phyloP scores from a whole-genome alignment of 495 filamentous ascomycete genomes.

The Neurospora sp. region DNA sequence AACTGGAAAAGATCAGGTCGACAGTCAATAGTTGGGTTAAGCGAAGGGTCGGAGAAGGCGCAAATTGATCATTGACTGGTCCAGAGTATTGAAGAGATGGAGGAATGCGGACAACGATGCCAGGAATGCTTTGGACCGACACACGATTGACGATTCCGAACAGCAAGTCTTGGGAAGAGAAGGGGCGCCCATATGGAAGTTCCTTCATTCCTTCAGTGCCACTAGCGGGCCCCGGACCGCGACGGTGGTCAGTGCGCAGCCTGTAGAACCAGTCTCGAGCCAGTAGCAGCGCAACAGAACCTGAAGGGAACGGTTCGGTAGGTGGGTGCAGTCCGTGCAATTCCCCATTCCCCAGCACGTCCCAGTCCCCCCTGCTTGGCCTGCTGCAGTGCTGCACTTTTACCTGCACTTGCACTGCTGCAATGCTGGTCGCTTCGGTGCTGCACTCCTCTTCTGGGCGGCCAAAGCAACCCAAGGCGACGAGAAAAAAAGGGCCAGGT shows the following conservation, averaged over 20 bases:
- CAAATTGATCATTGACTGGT: background rate
- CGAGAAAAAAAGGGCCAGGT: background rate
- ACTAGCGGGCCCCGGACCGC: background rate
- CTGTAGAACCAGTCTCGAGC: background rate
- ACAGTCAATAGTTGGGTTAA: background rate
- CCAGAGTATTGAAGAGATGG: background rate
- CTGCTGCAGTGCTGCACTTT: background rate
- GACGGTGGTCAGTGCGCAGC: background rate
- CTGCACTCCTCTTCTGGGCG: background rate
- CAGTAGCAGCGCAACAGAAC: background rate
- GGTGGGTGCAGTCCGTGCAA: background rate
- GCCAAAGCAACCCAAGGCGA: background rate
- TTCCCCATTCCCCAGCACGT: background rate
- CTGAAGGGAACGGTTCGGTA: background rate
- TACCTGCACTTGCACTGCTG: background rate
- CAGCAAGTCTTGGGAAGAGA: background rate
- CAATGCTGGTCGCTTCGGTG: background rate
- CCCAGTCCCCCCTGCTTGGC: background rate
- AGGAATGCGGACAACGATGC: background rate
- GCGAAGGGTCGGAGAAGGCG: background rate
- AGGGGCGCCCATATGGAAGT: background rate
- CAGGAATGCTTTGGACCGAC: background rate
- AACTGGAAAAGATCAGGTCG: background rate
- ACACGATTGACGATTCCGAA: background rate
- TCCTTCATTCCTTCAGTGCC: background rate